phyloP scores from a whole-genome alignment of 495 filamentous ascomycete species.

The Jackrogersella minutella region DNA sequence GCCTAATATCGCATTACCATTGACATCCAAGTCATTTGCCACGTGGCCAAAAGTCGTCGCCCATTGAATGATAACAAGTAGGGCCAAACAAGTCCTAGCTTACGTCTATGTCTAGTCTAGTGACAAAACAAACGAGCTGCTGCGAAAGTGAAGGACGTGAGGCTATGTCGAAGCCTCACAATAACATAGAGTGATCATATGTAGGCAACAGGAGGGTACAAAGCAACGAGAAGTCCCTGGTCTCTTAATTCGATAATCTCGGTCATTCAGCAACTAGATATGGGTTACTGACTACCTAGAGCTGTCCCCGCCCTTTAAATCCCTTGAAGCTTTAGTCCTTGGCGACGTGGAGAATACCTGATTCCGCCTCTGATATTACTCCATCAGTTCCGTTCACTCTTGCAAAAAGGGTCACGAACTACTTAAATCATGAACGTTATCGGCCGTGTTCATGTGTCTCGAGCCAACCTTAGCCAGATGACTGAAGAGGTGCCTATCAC shows the following conservation, averaged over 20 bases:
- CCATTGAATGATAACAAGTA: too few relatives aligned
- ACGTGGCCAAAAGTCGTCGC: neutral
- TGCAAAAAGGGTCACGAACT: neutral
- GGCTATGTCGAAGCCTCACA: neutral
- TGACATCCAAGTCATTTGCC: neutral
- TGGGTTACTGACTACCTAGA: neutral
- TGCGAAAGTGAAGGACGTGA: neutral
- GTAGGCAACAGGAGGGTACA: conserved; percentile 29
- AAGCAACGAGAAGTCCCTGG: neutral
- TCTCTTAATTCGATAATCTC: neutral
- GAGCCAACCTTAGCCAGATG: neutral
- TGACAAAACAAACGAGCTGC: neutral
- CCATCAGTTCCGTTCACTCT: neutral
- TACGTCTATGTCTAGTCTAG: too few relatives aligned
- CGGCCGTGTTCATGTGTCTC: neutral
- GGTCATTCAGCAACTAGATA: neutral
- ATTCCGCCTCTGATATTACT: neutral
- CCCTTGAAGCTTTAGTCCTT: neutral
- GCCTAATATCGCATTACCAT: neutral
- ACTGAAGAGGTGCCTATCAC: neutral
- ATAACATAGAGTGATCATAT: too few relatives aligned
- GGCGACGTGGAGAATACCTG: neutral
- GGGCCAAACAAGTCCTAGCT: too few relatives aligned
- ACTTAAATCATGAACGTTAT: conserved; percentile 7
- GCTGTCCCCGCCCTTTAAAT: too few relatives aligned